These are phyloP conservation scores for Lobosporangium transversale DNA, from an alignment of 192 early-diverging fungal genomes.

Conservation along the genomic window DNA sequence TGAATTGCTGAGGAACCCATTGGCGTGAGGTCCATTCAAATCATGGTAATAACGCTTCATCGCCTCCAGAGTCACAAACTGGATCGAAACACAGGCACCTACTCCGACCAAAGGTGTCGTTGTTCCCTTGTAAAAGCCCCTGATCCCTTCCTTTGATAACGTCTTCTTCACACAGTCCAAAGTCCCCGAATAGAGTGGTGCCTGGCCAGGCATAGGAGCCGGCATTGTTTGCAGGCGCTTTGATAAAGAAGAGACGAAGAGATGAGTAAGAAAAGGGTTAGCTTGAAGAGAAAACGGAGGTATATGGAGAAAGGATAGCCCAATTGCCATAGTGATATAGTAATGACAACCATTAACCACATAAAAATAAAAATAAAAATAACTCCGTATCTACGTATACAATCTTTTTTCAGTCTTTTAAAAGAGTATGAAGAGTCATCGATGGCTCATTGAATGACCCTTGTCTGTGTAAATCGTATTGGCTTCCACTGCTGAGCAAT, in stretches of 20 bases:
- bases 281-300: too few relatives aligned
- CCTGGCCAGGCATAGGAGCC: constrained; percentile 63
- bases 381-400: too few relatives aligned
- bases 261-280: too few relatives aligned
- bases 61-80: constrained; percentile 90
- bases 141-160: constrained; percentile 78
- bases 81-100: constrained; percentile 97
- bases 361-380: too few relatives aligned
- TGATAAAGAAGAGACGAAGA: neutral
- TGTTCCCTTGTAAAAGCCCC: constrained; percentile 94
- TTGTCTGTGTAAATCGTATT: too few relatives aligned
- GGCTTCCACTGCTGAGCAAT: too few relatives aligned
- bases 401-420: too few relatives aligned
- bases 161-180: constrained; percentile 92
- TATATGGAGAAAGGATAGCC: too few relatives aligned
- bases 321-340: too few relatives aligned
- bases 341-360: too few relatives aligned
- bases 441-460: too few relatives aligned
- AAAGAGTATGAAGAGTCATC: too few relatives aligned
- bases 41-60: constrained; percentile 83
- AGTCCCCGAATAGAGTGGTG: constrained; percentile 79
- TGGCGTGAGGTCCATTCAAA: constrained; percentile 61
- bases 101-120: constrained; percentile 93
- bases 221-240: constrained; percentile 94
- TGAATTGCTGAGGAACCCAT: constrained; percentile 66